Conservation (phyloP, 179 eudicot genomes). For the Gypsophila paniculata region DNA sequence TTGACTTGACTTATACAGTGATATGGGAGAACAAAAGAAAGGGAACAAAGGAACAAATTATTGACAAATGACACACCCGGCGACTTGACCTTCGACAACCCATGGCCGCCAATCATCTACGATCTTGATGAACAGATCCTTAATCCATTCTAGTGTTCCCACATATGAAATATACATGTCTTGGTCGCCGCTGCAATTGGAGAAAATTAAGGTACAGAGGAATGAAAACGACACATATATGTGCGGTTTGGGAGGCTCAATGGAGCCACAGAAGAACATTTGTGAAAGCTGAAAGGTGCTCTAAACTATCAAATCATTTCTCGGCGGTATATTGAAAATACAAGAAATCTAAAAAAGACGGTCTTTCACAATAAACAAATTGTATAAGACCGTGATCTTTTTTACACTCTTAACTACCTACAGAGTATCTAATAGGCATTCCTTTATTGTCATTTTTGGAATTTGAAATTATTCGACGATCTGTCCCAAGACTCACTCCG, state of each 20-base stretch:
- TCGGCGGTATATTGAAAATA: too few species aligned
- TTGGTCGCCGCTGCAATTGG: conserved; percentile 27
- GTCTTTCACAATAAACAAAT: too few species aligned
- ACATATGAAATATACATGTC: conserved; percentile 23
- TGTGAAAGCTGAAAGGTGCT: too few species aligned
- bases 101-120: conserved; percentile 29
- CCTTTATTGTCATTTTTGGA: too few species aligned
- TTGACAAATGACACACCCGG: conserved; percentile 19
- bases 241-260: not conserved
- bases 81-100: conserved; percentile 26
- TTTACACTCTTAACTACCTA: too few species aligned
- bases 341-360: too few species aligned
- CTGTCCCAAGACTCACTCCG: too few species aligned
- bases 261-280: not conserved
- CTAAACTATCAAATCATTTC: too few species aligned
- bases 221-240: not conserved
- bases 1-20: not conserved
- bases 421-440: too few species aligned
- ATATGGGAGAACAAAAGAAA: not conserved
- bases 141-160: conserved; percentile 26
- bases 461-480: too few species aligned
- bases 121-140: conserved; percentile 6
- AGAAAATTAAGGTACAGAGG: not conserved
- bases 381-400: too few species aligned
- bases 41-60: not conserved